These are phyloP conservation scores for Eucalyptus lansdowneana DNA, from an alignment of 345 rosid species.

Conservation along the genomic window DNA sequence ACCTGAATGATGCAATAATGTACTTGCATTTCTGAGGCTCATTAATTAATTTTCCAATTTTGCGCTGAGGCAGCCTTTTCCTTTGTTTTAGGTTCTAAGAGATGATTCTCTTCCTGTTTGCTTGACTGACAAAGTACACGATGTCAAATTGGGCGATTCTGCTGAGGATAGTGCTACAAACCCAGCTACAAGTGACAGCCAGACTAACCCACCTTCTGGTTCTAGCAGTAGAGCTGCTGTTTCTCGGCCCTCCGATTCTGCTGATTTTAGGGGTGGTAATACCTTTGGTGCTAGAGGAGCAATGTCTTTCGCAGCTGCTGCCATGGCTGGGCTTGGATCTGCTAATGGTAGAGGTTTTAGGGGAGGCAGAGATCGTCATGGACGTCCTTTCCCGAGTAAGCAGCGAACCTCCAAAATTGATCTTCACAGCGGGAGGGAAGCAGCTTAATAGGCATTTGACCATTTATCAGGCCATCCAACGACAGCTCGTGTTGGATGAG, in stretches of 20 bases:
- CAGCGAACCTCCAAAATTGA: conserved; percentile 65
- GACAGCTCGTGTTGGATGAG: conserved; percentile 81
- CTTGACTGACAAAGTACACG: conserved; percentile 92
- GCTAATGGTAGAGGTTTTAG: conserved; percentile 88
- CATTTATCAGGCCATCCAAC: conserved; percentile 95
- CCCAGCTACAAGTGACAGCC: conserved; percentile 42
- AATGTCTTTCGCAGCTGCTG: conserved; percentile 95
- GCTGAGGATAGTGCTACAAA: conserved; percentile 44
- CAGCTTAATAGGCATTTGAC: conserved; percentile 91
- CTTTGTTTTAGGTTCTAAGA: conserved; percentile 40
- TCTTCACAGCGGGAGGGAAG: conserved; percentile 83
- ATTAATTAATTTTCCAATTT: not conserved
- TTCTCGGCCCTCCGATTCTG: conserved; percentile 59
- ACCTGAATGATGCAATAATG: not conserved
- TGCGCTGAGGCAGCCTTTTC: not conserved
- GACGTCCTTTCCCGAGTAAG: conserved; percentile 54
- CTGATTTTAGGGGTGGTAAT: conserved; percentile 57
- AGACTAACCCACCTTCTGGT: conserved; percentile 55
- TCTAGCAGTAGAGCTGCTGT: conserved; percentile 77
- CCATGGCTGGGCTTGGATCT: conserved; percentile 97
- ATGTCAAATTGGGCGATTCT: conserved; percentile 85
- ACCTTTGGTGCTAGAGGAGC: conserved; percentile 88
- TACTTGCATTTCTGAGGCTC: not conserved
- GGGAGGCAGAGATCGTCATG: conserved; percentile 87
- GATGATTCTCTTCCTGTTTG: conserved; percentile 88